Evolutionary conservation across 148 eudicot species (phyloP).

Genomic region (Chenopodium quinoa): DNA sequence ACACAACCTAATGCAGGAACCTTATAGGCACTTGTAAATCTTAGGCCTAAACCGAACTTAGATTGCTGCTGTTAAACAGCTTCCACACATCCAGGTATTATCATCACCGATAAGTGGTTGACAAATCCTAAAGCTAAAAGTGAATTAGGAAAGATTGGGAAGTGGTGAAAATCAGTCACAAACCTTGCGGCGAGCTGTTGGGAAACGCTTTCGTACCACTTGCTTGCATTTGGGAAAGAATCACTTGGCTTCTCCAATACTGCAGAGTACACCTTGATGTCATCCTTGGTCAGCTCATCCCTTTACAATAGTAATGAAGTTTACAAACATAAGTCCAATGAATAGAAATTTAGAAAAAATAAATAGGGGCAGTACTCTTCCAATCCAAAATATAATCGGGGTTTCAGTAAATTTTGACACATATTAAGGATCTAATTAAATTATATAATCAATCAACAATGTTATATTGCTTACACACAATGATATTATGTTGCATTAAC

Average conservation of each 20-base stretch:
- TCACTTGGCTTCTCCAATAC: constrained; percentile 54
- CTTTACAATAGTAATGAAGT: constrained; percentile 23
- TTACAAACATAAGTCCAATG: not conserved
- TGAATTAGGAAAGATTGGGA: not conserved
- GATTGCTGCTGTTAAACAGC: not conserved
- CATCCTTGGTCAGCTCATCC: constrained; percentile 66
- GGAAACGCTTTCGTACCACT: constrained; percentile 65
- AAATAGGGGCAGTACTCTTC: no score
- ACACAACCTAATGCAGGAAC: not conserved
- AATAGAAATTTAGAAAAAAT: not conserved
- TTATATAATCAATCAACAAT: no score
- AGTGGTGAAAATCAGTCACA: constrained; percentile 1
- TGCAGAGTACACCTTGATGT: constrained; percentile 74
- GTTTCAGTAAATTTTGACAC: no score
- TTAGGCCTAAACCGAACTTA: not conserved
- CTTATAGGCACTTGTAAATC: not conserved
- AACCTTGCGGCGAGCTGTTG: constrained; percentile 62
- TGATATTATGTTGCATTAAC: no score
- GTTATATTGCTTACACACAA: no score
- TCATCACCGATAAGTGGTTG: not conserved
- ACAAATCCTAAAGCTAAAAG: not conserved
- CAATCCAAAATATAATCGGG: no score
- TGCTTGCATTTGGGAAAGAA: constrained; percentile 59
- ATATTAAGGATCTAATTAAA: no score
- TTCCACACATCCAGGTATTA: not conserved